Base-by-base conservation (phyloP, 805 yeast species). In the Zygotorulaspora sp. region DNA sequence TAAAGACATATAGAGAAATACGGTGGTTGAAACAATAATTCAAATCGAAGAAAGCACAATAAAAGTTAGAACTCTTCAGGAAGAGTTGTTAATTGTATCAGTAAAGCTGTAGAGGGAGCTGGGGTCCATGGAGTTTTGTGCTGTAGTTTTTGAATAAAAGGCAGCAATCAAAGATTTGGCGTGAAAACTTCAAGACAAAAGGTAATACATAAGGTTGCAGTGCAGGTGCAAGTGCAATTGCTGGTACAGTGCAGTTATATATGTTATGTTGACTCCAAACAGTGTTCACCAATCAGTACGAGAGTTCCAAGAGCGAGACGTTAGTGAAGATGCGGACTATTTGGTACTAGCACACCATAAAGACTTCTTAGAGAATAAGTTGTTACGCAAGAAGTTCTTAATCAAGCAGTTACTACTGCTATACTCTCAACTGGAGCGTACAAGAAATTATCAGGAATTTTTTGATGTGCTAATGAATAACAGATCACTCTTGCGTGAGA, bases 371-470 rank as follows among this genome's bases (percentile, higher is more conserved):
- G 55, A 55, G 30, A 40, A 43, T 27, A 40, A 45, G 15, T 32
- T 52, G 23, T 12, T 38, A 17, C 50, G 48, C 31, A 49, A 48
- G 22, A 43, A 47, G 32, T 44, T 50, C 32, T 41, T 57, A 19
- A 26, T 40, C 7, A 52, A 50, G 36, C 48, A 54, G 39, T 37
- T 58, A 34, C 50, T 45, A 32, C 38, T 45, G 36, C 47, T 59
- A 20, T 57, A 56, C 35, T 35, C 44, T 24, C 52, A 55, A 29
- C 33, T 59, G n/a, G 56, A 52, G 33, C 49, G 51, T 36, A 53
- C 58, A 6, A 47, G 51, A 23, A 57, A 57, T 40, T 52, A 55
- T 36, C 58, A 58, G 38, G 64, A 58, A 44, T 49, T 59, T 23
- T 48, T 50, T 7, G 58, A 56, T 39, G 46, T 52, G 18, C 39